Conservation (phyloP, 2,329 filamentous ascomycete genomes). For the Nakataea oryzae region DNA sequence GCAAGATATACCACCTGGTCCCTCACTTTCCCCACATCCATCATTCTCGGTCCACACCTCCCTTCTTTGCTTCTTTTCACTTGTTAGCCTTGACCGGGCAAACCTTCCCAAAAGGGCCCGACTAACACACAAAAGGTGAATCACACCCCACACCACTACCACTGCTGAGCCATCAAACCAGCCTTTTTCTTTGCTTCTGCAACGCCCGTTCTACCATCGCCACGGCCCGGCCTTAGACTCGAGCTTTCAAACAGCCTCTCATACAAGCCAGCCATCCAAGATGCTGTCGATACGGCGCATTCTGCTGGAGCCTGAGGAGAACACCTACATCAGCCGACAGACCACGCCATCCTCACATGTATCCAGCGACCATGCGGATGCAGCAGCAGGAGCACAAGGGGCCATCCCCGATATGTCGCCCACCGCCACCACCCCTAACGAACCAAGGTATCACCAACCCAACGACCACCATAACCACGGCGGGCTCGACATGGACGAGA, state of each 20-base stretch:
- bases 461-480: background rate
- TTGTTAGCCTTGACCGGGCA: background rate
- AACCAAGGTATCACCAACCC: background rate
- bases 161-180: background rate
- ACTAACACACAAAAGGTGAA: background rate
- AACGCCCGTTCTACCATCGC: background rate
- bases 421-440: background rate
- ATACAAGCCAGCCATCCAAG: background rate
- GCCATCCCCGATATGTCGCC: background rate
- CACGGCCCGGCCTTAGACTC: background rate
- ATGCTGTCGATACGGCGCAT: background rate
- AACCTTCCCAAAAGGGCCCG: background rate
- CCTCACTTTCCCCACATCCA: background rate
- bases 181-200: background rate
- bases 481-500: conserved; percentile 15
- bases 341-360: background rate
- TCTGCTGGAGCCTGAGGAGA: background rate
- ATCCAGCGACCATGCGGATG: background rate
- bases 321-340: background rate
- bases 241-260: background rate
- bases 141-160: background rate
- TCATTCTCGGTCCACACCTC: background rate
- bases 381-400: background rate
- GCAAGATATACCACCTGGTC: background rate
- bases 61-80: background rate